Evolutionary conservation across 2,329 filamentous ascomycete genomes (phyloP), one percentile per base, ranked within the genome.

Genomic region (Curvularia spicifera): DNA sequence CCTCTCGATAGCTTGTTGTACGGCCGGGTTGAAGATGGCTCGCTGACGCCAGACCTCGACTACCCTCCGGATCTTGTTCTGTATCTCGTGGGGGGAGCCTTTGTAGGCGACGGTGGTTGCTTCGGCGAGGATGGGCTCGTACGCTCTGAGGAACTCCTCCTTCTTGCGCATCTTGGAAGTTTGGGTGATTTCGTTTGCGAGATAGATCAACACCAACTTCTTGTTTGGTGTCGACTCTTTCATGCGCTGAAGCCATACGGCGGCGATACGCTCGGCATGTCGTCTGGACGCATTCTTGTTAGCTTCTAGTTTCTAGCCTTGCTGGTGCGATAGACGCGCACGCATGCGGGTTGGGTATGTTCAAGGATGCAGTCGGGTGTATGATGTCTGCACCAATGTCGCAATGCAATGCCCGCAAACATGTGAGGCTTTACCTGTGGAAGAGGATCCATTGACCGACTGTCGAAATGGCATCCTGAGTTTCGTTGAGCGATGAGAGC

Each of bases 391-490:
- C 57, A 47, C 55, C 51, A 48, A 46, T 39, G 26, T 51, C 10
- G 40, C 37, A 4, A 37, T 40, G 22, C 44, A 45, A 35, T 33
- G 33, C 44, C 13, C 37, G 52, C 12, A 48, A 55, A 37, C 18
- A 54, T 39, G 49, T 58, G 56, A 40, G 51, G 57, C 51, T 56
- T 67, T 87, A 96, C 93, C 93, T 90, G 80, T 99, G 94, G 77
- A 99, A 99, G 90, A 99, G 96, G 61, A 99, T 95, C 96, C 96
- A 99, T 87, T 98, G 94, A 57, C 95, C 93, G 62, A 96, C 93
- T 35, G 91, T 94, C 60, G 96, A 87, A 73, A 99, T 98, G 79
- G 93, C 96, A 76, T 99, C 95, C 77, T 99, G 94, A 10, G 93
- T 96, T 80, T 99, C 96, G 78, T 97, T 97, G 62, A 99, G 86